These are phyloP conservation scores for Monascus purpureus DNA, from an alignment of 495 filamentous ascomycete species.

Conservation along the genomic window DNA sequence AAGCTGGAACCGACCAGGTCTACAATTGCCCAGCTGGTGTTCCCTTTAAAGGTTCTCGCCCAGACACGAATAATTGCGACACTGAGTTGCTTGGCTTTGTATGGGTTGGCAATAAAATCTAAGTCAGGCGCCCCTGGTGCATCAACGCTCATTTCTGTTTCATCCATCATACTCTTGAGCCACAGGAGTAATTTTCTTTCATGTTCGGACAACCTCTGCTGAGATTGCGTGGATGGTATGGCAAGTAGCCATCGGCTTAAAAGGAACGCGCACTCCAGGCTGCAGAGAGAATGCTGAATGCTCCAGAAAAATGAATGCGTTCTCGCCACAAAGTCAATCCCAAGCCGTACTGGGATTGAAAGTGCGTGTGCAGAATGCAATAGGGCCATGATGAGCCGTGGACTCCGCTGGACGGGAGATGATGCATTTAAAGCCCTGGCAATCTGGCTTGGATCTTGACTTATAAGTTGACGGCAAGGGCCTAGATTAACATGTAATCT, in stretches of 20 bases:
- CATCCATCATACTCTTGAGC: constrained; percentile 61
- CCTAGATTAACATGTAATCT: constrained; percentile 35
- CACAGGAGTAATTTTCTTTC: constrained; percentile 51
- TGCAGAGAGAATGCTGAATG: constrained; percentile 41
- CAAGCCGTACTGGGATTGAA: constrained; percentile 38
- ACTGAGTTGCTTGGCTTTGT: constrained; percentile 33
- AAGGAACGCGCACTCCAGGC: constrained; percentile 39
- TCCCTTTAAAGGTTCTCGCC: constrained; percentile 39
- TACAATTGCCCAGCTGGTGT: constrained; percentile 40
- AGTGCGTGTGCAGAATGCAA: constrained; percentile 40
- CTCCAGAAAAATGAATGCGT: constrained; percentile 43
- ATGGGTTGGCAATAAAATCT: constrained; percentile 31
- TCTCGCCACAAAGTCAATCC: constrained; percentile 36
- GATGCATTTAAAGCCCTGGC: constrained; percentile 25
- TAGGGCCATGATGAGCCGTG: constrained; percentile 34
- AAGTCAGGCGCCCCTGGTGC: constrained; percentile 27
- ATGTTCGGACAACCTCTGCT: constrained; percentile 35
- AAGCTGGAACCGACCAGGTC: constrained; percentile 35
- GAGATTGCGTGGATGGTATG: constrained; percentile 30
- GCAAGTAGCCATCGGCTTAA: constrained; percentile 39
- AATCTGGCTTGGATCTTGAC: constrained; percentile 32
- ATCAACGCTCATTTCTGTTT: constrained; percentile 57
- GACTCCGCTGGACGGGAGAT: constrained; percentile 29
- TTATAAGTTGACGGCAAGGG: constrained; percentile 31
- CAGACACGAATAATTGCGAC: constrained; percentile 39